Base-by-base conservation (phyloP, 2,329 filamentous ascomycete genomes). In the Arachnopeziza araneosa region DNA sequence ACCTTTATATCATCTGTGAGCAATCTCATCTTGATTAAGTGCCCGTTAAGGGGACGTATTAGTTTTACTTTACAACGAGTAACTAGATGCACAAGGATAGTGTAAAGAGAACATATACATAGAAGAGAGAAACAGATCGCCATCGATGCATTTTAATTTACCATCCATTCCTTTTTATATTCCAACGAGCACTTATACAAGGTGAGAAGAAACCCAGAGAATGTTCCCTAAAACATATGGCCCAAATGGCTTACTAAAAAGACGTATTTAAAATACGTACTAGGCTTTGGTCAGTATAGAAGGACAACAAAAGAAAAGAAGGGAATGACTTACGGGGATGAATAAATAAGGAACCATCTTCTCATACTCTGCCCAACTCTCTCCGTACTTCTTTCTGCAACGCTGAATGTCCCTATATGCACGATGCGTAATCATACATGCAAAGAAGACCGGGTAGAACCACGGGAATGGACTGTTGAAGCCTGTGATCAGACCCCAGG, bases 381-480 rank as follows among this genome's bases (percentile, higher is more conserved):
- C 87, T 23, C 90, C 90, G 74, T 96, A 96, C 79, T 90, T 92
- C 68, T 79, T 79, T 58, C 83, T 81, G 75, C 91, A 96, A 65
- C 86, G 81, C 72, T 88, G 80, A 62, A 93, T 90, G 71, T 96
- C 91, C 62, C 91, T 81, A 65, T 78, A 78, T 4, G 90, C 88
- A 61, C 91, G 87, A 74, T 96, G 91, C 10, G 85, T 79, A 70
- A 95, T 93, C 90, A 93, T 93, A 67, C 76, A 76, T 21, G 80
- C 79, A 73, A 96, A 96, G 79, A 96, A 96, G 44, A 89, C 74
- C 0, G 90, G 88, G 72, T 96, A 93, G 75, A 96, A 95, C 90
- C 91, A 96, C 0, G 91, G 91, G 76, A 93, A 93, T 0, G 90
- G 90, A 71, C 87, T 91, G 51, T 79, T 79, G 76, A 93, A 93